A percentile compares a stretch with the other conserved stretches of the same genome.
These are phyloP conservation scores for Croton laevigatus DNA, from an alignment of 441 rosid species.

Conservation along the genomic window DNA sequence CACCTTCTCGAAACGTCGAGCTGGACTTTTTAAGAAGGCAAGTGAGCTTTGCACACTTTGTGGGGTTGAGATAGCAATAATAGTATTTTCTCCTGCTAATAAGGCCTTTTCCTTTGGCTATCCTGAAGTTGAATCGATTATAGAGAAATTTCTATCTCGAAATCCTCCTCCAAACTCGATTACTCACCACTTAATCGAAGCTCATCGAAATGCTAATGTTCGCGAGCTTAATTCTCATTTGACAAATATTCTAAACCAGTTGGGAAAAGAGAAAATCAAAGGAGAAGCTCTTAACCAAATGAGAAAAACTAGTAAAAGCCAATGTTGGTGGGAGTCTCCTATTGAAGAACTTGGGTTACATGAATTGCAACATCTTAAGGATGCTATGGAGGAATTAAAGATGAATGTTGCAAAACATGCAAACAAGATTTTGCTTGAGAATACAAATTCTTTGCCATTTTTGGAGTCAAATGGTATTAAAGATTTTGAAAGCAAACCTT, in stretches of 20 bases:
- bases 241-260: conserved; percentile 22
- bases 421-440: conserved; percentile 16
- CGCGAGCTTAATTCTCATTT: conserved; percentile 33
- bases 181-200: conserved; percentile 24
- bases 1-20: conserved; percentile 51
- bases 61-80: conserved; percentile 39
- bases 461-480: conserved; percentile 4
- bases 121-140: conserved; percentile 37
- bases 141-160: conserved; percentile 28
- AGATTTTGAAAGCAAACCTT: conserved; percentile 17
- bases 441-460: conserved; percentile 16
- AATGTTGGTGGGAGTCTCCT: conserved; percentile 49
- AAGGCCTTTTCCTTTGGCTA: conserved; percentile 50
- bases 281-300: conserved; percentile 33
- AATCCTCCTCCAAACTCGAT: conserved; percentile 13
- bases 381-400: conserved; percentile 31
- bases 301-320: conserved; percentile 22
- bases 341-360: conserved; percentile 32
- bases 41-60: conserved; percentile 52
- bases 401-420: conserved; percentile 7
- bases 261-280: conserved; percentile 38
- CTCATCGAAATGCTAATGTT: conserved; percentile 37
- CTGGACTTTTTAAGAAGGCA: conserved; percentile 52
- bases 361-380: conserved; percentile 28
- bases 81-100: conserved; percentile 40